Evolutionary conservation across 139 green algal genomes (phyloP).

Genomic region (Chlorella sp.): DNA sequence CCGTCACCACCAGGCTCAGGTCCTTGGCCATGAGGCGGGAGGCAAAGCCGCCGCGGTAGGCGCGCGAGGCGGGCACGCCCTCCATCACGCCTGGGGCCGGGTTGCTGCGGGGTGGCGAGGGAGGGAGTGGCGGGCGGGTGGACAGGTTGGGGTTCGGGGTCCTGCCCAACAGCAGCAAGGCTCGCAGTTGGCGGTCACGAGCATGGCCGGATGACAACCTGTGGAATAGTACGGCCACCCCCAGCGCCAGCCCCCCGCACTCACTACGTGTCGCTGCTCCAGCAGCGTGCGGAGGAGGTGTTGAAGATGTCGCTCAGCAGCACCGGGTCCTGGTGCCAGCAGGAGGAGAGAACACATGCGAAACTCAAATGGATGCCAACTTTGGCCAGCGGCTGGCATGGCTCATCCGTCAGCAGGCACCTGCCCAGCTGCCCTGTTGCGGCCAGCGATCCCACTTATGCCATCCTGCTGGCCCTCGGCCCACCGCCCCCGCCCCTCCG

Average conservation of each 20-base stretch:
- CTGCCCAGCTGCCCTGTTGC: too few species aligned
- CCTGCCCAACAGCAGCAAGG: background rate
- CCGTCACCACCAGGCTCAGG: constrained; percentile 54
- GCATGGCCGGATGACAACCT: background rate
- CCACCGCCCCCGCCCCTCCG: too few species aligned
- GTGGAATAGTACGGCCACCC: background rate
- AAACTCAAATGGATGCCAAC: background rate
- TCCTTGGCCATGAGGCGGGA: constrained; percentile 69
- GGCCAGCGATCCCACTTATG: too few species aligned
- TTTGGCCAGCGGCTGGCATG: too few species aligned
- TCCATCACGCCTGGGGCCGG: constrained; percentile 42
- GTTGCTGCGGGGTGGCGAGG: constrained; percentile 1
- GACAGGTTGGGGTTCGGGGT: background rate
- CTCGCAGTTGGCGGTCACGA: background rate
- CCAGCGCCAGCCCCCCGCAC: too few species aligned
- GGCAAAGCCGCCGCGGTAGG: constrained; percentile 70
- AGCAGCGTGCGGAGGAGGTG: constrained; percentile 67
- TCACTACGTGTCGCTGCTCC: constrained; percentile 42
- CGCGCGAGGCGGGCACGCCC: constrained; percentile 51
- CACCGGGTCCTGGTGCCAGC: constrained; percentile 34
- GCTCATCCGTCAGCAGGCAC: too few species aligned
- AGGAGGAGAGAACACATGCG: background rate
- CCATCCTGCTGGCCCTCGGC: too few species aligned
- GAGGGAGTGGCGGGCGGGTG: background rate
- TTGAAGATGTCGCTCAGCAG: constrained; percentile 76